Conservation (phyloP, 805 yeast genomes). For the Yarrowia hollandica region DNA sequence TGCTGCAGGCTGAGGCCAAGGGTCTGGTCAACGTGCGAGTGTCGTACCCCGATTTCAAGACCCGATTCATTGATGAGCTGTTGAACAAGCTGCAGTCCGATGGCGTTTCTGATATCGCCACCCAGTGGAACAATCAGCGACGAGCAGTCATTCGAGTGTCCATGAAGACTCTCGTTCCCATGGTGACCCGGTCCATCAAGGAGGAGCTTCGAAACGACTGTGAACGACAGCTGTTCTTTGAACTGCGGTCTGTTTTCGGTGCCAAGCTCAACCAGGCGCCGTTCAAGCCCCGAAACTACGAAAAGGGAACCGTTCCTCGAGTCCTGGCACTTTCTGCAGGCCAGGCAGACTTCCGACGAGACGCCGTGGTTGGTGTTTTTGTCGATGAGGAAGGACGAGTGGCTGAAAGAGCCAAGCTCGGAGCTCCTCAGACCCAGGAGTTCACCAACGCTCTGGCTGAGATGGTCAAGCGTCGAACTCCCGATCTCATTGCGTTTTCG, state of each 20-base stretch:
- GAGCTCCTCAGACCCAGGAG: constrained; percentile 62
- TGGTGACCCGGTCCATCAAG: constrained; percentile 72
- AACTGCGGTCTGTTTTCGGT: constrained; percentile 68
- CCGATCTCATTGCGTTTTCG: constrained; percentile 87
- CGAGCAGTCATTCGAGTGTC: constrained; percentile 65
- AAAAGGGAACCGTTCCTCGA: constrained; percentile 79
- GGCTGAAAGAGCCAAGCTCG: constrained; percentile 74
- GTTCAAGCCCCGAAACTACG: constrained; percentile 73
- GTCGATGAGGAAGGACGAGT: constrained; percentile 80
- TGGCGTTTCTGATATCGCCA: constrained; percentile 65
- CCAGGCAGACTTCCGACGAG: constrained; percentile 73
- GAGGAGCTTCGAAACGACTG: constrained; percentile 78
- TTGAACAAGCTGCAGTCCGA: constrained; percentile 43
- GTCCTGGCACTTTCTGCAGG: constrained; percentile 84
- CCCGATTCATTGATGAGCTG: constrained; percentile 45
- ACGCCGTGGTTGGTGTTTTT: constrained; percentile 81
- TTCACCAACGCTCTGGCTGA: constrained; percentile 65
- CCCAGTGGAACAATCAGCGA: constrained; percentile 79
- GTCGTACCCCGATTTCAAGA: constrained; percentile 50
- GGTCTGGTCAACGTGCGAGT: constrained; percentile 71
- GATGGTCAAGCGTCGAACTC: constrained; percentile 63
- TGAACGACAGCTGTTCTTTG: constrained; percentile 64
- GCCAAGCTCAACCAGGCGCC: constrained; percentile 90
- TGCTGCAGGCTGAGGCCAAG: constrained; percentile 85
- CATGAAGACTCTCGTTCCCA: constrained; percentile 62